These are phyloP conservation scores for Phytophthora lateralis DNA, from an alignment of 352 stramenopile genomes.

Conservation along the genomic window DNA sequence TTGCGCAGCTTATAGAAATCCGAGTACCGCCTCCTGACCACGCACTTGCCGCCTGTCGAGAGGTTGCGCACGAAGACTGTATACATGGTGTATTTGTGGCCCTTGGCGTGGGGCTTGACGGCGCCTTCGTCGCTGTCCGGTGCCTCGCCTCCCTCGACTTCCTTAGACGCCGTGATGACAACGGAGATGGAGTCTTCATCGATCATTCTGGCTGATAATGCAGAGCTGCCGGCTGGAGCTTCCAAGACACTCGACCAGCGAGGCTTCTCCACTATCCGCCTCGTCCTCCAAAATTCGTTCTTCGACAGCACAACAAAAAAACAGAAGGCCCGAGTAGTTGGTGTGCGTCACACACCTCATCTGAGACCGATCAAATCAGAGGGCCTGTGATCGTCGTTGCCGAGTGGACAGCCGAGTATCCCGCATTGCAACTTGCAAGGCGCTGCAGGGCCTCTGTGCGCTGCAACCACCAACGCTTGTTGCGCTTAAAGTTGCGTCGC, in stretches of 20 bases:
- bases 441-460: not conserved
- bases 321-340: conserved; percentile 32
- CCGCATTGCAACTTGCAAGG: no score
- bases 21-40: conserved; percentile 82
- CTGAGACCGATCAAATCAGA: not conserved
- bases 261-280: conserved; percentile 23
- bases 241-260: conserved; percentile 21
- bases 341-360: not conserved
- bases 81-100: conserved; percentile 85
- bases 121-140: conserved; percentile 22
- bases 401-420: not conserved
- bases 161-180: conserved; percentile 66
- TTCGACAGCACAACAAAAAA: conserved; percentile 40
- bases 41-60: conserved; percentile 72
- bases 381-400: not conserved
- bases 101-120: conserved; percentile 31
- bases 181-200: conserved; percentile 71
- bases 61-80: conserved; percentile 84
- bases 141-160: conserved; percentile 39
- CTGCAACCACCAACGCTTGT: not conserved
- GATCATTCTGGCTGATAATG: conserved; percentile 40
- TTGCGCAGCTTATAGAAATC: conserved; percentile 88
- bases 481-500: no score
- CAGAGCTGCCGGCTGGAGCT: no score
- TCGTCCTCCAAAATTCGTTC: conserved; percentile 33